Conservation (phyloP, 1,284 basidiomycete species). For the Ustilago xerochloae region DNA sequence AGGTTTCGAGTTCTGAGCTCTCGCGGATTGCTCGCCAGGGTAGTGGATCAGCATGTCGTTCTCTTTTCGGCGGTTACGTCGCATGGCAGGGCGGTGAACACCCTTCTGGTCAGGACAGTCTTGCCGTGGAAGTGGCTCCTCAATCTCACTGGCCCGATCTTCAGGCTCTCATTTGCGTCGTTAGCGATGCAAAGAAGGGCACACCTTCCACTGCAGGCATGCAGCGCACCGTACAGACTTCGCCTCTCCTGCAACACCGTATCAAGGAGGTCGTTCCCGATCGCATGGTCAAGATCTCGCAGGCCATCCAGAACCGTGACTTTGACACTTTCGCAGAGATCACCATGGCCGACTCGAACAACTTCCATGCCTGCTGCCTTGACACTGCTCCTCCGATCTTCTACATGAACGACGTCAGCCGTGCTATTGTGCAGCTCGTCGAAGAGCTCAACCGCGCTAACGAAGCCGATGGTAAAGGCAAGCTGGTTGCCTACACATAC, state of each 20-base stretch:
- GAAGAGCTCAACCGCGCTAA: constrained; percentile 93
- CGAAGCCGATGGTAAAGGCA: constrained; percentile 72
- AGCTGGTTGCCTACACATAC: constrained; percentile 94
- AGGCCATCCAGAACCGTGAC: constrained; percentile 82
- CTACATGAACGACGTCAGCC: constrained; percentile 97
- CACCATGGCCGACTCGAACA: constrained; percentile 93
- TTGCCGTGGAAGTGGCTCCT: constrained; percentile 82
- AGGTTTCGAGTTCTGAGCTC: constrained; percentile 75
- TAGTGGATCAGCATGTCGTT: constrained; percentile 95
- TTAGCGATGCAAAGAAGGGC: constrained; percentile 95
- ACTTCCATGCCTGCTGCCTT: constrained; percentile 94
- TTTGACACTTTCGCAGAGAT: constrained; percentile 89
- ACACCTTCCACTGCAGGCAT: constrained; percentile 94
- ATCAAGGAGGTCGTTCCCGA: constrained; percentile 86
- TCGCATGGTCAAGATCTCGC: constrained; percentile 83
- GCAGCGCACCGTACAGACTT: constrained; percentile 96
- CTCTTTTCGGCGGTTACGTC: constrained; percentile 95
- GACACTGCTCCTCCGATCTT: constrained; percentile 98
- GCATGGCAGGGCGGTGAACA: constrained; percentile 87
- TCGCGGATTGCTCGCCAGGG: constrained; percentile 96
- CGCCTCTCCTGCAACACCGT: constrained; percentile 86
- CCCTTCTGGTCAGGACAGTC: constrained; percentile 82
- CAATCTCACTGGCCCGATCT: constrained; percentile 79
- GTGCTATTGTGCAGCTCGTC: constrained; percentile 71
- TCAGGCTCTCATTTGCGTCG: constrained; percentile 96